Conservation (phyloP, 164 flowering plant genomes). For the Liriodendron chinense region DNA sequence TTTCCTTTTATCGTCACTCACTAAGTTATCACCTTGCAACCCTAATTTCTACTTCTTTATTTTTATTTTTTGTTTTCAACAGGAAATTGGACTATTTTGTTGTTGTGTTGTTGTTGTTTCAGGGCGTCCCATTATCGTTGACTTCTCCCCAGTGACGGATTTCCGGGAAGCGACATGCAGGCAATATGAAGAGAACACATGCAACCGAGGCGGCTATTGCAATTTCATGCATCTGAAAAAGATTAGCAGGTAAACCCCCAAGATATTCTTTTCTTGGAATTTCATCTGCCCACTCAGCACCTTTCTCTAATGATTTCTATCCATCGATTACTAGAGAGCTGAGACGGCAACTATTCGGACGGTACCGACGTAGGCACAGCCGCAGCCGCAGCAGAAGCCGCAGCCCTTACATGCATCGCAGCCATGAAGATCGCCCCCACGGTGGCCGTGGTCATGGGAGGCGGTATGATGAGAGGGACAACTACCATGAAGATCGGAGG, state of each 20-base stretch:
- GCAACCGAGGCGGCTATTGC: constrained; percentile 94
- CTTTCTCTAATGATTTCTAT: not conserved
- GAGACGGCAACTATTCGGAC: constrained; percentile 72
- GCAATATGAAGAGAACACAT: constrained; percentile 82
- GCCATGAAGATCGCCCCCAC: constrained; percentile 62
- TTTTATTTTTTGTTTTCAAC: not conserved
- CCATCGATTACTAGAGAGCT: constrained; percentile 45
- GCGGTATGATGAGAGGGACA: constrained; percentile 53
- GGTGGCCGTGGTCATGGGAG: constrained; percentile 47
- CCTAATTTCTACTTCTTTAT: too few relatives aligned
- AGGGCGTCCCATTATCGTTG: constrained; percentile 94
- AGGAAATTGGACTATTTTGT: not conserved
- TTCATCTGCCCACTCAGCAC: not conserved
- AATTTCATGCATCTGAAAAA: constrained; percentile 93
- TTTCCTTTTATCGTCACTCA: too few relatives aligned
- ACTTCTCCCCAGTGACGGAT: constrained; percentile 93
- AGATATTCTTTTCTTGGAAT: not conserved
- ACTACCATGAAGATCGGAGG: constrained; percentile 40
- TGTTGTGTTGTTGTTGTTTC: constrained; percentile 3
- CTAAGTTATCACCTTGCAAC: not conserved
- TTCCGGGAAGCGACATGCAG: constrained; percentile 94
- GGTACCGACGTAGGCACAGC: constrained; percentile 47
- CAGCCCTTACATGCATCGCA: constrained; percentile 57
- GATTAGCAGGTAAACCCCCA: constrained; percentile 58
- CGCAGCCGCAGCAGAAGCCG: constrained; percentile 68